phyloP scores from a whole-genome alignment of 768 basidiomycete species.

The Suillus luteus region DNA sequence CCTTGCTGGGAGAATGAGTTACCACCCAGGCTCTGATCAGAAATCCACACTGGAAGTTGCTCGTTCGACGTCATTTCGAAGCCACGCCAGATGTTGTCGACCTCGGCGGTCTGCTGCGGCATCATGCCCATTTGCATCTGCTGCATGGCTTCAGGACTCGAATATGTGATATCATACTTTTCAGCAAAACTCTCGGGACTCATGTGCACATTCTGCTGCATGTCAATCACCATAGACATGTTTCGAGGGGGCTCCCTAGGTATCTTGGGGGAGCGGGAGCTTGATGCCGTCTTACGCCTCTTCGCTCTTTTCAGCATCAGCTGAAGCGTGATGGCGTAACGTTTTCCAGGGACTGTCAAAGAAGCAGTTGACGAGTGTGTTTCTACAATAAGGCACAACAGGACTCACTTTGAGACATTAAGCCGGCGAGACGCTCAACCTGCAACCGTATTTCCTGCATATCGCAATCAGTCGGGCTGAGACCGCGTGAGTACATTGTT shows the following conservation, averaged over 20 bases:
- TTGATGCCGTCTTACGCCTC: conserved; percentile 56
- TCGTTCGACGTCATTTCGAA: conserved; percentile 73
- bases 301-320: conserved; percentile 82
- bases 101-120: conserved; percentile 31
- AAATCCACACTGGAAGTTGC: conserved; percentile 84
- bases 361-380: conserved; percentile 13
- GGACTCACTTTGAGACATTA: conserved; percentile 77
- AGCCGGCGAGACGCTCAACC: conserved; percentile 73
- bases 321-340: conserved; percentile 88
- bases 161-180: conserved; percentile 50
- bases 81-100: conserved; percentile 76
- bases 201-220: conserved; percentile 35
- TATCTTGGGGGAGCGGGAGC: conserved; percentile 62
- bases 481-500: conserved; percentile 3
- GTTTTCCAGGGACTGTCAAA: conserved; percentile 80
- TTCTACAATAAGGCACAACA: conserved; percentile 2
- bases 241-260: conserved; percentile 56
- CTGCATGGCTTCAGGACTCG: conserved; percentile 34
- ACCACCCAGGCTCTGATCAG: conserved; percentile 80
- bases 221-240: conserved; percentile 49
- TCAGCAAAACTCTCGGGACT: conserved; percentile 57
- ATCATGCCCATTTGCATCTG: conserved; percentile 34
- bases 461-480: conserved; percentile 85
- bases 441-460: conserved; percentile 69
- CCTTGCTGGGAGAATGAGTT: conserved; percentile 76